phyloP scores from a whole-genome alignment of 1,284 basidiomycete species.

The Waitea zeae region DNA sequence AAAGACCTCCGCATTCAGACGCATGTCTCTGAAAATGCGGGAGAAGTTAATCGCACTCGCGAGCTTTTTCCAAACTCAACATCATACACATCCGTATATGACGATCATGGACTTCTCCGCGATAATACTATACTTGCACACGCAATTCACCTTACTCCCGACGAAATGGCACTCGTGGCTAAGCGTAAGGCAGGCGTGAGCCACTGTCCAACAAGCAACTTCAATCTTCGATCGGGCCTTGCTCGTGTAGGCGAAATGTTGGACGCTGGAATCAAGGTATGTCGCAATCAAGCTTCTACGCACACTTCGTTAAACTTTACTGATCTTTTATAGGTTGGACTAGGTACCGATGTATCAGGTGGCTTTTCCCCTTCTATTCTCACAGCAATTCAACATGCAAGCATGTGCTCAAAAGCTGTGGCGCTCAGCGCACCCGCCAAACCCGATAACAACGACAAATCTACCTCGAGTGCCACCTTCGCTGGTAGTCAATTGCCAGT shows the following conservation, averaged over 20 bases:
- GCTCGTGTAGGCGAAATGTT: slow-evolving; percentile 67
- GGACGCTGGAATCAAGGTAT: slow-evolving; percentile 73
- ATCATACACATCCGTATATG: slow-evolving; percentile 72
- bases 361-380: slow-evolving; percentile 78
- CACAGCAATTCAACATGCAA: slow-evolving; percentile 68
- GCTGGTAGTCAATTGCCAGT: slow-evolving; percentile 50
- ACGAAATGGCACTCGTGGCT: slow-evolving; percentile 63
- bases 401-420: slow-evolving; percentile 67
- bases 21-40: slow-evolving; percentile 77
- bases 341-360: slow-evolving; percentile 89
- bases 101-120: slow-evolving; percentile 59
- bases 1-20: slow-evolving; percentile 73
- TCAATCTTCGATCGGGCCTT: slow-evolving; percentile 76
- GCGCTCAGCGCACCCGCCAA: slow-evolving; percentile 19
- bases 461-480: slow-evolving; percentile 19
- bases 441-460: slow-evolving; percentile 3
- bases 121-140: slow-evolving; percentile 81
- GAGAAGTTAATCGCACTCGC: slow-evolving; percentile 57
- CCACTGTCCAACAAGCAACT: slow-evolving; percentile 90
- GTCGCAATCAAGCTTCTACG: slow-evolving; percentile 1
- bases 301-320: neutral
- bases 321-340: slow-evolving; percentile 41
- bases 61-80: slow-evolving; percentile 41
- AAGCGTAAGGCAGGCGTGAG: slow-evolving; percentile 59
- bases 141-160: slow-evolving; percentile 63